phyloP scores from a whole-genome alignment of 2,329 filamentous ascomycete species.

The Drechslerella dactyloides region DNA sequence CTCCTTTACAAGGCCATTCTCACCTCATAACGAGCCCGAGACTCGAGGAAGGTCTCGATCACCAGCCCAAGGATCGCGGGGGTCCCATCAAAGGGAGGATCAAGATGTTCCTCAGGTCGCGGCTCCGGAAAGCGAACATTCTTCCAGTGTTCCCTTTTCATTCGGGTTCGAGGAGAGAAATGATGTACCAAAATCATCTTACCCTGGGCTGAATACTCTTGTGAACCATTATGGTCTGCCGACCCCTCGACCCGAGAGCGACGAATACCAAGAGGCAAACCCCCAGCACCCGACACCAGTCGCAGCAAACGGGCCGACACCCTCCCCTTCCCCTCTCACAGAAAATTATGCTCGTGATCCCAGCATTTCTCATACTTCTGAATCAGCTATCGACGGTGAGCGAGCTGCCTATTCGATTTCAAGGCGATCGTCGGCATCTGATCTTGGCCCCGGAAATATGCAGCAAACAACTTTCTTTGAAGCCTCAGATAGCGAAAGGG shows the following conservation, averaged over 20 bases:
- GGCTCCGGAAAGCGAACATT: background rate
- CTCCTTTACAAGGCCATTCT: conserved; percentile 43
- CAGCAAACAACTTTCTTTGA: conserved; percentile 45
- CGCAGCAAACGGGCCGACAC: conserved; percentile 23
- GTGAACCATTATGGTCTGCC: conserved; percentile 32
- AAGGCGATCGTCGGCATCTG: conserved; percentile 25
- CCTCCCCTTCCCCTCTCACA: conserved; percentile 34
- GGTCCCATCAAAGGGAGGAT: background rate
- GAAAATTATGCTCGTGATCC: conserved; percentile 28
- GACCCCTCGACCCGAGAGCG: conserved; percentile 41
- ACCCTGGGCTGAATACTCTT: conserved; percentile 15
- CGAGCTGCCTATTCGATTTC: conserved; percentile 6
- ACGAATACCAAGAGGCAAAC: conserved; percentile 31
- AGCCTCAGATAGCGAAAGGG: conserved; percentile 37
- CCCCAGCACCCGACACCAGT: conserved; percentile 1
- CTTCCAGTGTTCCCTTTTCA: conserved; percentile 29
- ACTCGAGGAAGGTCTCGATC: conserved; percentile 5
- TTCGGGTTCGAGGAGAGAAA: conserved; percentile 33
- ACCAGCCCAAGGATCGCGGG: background rate
- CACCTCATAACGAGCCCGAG: conserved; percentile 29
- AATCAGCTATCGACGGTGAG: conserved; percentile 12
- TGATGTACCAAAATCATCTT: conserved; percentile 8
- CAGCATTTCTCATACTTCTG: conserved; percentile 17
- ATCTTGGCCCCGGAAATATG: conserved; percentile 5
- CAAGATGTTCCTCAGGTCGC: conserved; percentile 11